These are phyloP conservation scores for Oryza longistaminata DNA, from an alignment of 176 grass and related monocot genomes.

Conservation along the genomic window DNA sequence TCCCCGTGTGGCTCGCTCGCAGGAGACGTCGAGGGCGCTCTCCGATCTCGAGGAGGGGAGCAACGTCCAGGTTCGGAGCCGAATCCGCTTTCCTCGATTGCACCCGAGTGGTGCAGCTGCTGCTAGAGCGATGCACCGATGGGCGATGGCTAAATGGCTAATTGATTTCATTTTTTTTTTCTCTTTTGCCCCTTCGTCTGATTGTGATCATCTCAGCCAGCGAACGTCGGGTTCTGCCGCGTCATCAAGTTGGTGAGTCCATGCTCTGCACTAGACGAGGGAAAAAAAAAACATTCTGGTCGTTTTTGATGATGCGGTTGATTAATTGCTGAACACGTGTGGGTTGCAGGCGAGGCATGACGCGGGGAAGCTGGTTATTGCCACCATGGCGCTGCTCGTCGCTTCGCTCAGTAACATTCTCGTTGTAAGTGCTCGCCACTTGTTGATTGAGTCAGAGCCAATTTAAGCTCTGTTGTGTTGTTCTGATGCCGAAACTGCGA, in stretches of 20 bases:
- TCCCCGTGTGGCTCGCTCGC: constrained; percentile 4
- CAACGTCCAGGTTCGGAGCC: constrained; percentile 61
- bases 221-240: constrained; percentile 79
- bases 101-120: no score
- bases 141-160: not conserved
- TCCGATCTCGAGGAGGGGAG: constrained; percentile 87
- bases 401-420: constrained; percentile 88
- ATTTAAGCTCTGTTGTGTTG: not conserved
- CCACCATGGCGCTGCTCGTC: constrained; percentile 72
- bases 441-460: not conserved
- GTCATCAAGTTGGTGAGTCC: constrained; percentile 75
- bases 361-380: constrained; percentile 66
- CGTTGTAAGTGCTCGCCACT: constrained; percentile 68
- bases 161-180: not conserved
- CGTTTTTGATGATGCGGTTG: not conserved
- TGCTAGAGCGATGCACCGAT: not conserved
- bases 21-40: constrained; percentile 59
- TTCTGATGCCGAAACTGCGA: not conserved
- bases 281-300: not conserved
- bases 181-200: not conserved
- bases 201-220: constrained; percentile 47
- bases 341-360: constrained; percentile 79
- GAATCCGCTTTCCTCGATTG: not conserved
- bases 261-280: not conserved
- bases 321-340: constrained; percentile 3